Percentiles rank a stretch among this genome's conserved stretches.
Conservation (phyloP, 352 stramenopile species). For the Globisporangium nodosum region DNA sequence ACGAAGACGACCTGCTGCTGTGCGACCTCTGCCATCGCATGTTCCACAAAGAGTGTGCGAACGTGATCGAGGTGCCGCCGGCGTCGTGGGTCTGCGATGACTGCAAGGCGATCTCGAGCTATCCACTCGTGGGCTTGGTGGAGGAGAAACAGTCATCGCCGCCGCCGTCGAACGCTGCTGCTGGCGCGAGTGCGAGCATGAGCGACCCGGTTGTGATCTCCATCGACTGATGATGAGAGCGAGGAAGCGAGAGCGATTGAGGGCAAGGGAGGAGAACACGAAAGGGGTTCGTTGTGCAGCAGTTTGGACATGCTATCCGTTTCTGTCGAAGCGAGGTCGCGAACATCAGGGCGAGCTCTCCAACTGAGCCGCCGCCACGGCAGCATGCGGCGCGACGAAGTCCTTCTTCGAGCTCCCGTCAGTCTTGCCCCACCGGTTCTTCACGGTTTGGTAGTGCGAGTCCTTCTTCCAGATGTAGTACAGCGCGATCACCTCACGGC, state of each 20-base stretch:
- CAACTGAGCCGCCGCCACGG: background rate
- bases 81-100: conserved; percentile 74
- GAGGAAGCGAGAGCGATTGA: background rate
- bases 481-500: conserved; percentile 68
- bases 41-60: conserved; percentile 82
- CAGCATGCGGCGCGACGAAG: conserved; percentile 10
- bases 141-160: conserved; percentile 1
- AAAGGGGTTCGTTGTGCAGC: background rate
- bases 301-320: background rate
- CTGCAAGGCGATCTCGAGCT: conserved; percentile 66
- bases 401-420: conserved; percentile 24
- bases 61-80: conserved; percentile 68
- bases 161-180: background rate
- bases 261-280: background rate
- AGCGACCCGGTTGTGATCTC: conserved; percentile 58
- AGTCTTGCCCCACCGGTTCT: conserved; percentile 66
- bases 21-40: conserved; percentile 81
- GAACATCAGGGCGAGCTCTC: background rate
- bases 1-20: conserved; percentile 67
- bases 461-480: conserved; percentile 89
- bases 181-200: background rate
- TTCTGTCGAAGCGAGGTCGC: background rate
- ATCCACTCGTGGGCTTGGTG: conserved; percentile 49
- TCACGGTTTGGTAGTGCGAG: conserved; percentile 76
- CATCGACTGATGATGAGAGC: conserved; percentile 45